Evolutionary conservation across 1,284 basidiomycete species (phyloP).

Genomic region (Moesziomyces parantarcticus): DNA sequence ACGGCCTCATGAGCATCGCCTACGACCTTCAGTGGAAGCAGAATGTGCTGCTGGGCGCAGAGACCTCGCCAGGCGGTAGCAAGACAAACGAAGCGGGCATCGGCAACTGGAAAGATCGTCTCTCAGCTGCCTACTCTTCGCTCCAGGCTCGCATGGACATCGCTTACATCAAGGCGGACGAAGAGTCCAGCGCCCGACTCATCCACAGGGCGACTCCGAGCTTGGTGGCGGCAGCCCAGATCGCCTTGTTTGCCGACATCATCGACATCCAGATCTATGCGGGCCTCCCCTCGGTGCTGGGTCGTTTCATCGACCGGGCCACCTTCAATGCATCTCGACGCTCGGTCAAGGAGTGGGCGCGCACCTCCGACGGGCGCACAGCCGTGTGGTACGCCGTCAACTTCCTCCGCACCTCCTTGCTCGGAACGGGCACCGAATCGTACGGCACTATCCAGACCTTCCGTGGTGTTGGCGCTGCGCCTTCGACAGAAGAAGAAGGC

Average conservation of each 20-base stretch:
- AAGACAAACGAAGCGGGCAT: constrained; percentile 27
- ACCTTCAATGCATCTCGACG: constrained; percentile 50
- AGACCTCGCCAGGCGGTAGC: constrained; percentile 31
- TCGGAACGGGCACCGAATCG: constrained; percentile 34
- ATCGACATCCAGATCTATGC: constrained; percentile 59
- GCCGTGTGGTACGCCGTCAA: constrained; percentile 54
- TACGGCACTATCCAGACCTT: constrained; percentile 40
- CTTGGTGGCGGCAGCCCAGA: constrained; percentile 50
- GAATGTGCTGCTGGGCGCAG: constrained; percentile 50
- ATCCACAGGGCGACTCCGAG: constrained; percentile 51
- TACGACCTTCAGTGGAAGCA: constrained; percentile 60
- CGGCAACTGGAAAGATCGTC: constrained; percentile 48
- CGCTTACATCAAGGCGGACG: constrained; percentile 47
- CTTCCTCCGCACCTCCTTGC: constrained; percentile 43
- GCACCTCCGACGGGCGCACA: constrained; percentile 40
- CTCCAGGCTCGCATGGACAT: constrained; percentile 51
- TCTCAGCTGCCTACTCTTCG: constrained; percentile 46
- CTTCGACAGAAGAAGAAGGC: constrained; percentile 10
- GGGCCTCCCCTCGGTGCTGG: constrained; percentile 52
- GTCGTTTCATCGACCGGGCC: constrained; percentile 54
- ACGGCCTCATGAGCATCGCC: constrained; percentile 58
- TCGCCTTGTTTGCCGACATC: constrained; percentile 52
- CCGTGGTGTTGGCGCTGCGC: constrained; percentile 5
- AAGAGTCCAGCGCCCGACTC: constrained; percentile 43
- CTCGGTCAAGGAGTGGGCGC: constrained; percentile 53